These are phyloP conservation scores for Monosporozyma solicola DNA, from an alignment of 805 yeast genomes.

Conservation along the genomic window DNA sequence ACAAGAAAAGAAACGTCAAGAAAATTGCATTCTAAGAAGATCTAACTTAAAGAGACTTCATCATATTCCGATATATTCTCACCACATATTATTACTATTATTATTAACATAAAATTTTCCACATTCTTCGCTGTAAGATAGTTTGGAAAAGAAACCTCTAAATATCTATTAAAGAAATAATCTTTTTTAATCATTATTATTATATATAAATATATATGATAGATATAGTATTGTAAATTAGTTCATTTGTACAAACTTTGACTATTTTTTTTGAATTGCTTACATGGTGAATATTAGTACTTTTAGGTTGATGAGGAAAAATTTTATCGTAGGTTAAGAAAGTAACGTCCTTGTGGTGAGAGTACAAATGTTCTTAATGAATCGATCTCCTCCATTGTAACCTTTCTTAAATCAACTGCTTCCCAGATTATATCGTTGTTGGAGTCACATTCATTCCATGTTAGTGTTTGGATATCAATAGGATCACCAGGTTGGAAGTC, in stretches of 20 bases:
- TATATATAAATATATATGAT: not conserved
- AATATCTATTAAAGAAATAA: not conserved
- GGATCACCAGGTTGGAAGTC: constrained; percentile 10
- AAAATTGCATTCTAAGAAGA: constrained; percentile 29
- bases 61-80: not conserved
- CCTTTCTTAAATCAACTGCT: constrained; percentile 7
- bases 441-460: constrained; percentile 3
- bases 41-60: not conserved
- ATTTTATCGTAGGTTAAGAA: not conserved
- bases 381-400: constrained; percentile 9
- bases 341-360: not conserved
- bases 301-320: not conserved
- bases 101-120: not conserved
- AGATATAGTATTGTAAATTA: not conserved
- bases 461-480: constrained; percentile 10
- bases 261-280: not conserved
- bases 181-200: not conserved
- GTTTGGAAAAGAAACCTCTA: not conserved
- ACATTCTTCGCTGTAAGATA: not conserved
- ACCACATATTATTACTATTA: not conserved
- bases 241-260: not conserved
- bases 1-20: constrained; percentile 39
- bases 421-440: constrained; percentile 7
- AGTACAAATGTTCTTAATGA: constrained; percentile 7
- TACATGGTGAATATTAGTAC: not conserved